phyloP scores from a whole-genome alignment of 495 filamentous ascomycete genomes.

The Aspergillus carlsbadensis region DNA sequence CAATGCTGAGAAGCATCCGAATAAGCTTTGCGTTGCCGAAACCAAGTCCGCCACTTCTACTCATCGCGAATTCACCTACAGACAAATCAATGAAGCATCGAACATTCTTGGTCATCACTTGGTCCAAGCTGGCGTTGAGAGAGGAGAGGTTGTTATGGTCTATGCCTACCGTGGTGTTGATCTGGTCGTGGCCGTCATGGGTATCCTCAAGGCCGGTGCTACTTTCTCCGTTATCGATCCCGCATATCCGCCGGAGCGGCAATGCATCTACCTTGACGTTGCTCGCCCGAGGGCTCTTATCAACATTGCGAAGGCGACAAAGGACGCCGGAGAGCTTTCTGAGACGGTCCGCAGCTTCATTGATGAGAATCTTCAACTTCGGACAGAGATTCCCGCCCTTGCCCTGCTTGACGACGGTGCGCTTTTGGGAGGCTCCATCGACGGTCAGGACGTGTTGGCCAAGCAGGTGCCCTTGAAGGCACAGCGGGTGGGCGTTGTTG shows the following conservation, averaged over 20 bases:
- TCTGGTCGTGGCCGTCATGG: slow-evolving; percentile 52
- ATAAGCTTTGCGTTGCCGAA: slow-evolving; percentile 79
- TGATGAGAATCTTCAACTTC: slow-evolving; percentile 66
- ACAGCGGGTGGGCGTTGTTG: slow-evolving; percentile 65
- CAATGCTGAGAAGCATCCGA: slow-evolving; percentile 74
- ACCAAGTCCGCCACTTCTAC: slow-evolving; percentile 63
- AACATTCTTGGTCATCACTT: slow-evolving; percentile 80
- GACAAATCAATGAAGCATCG: slow-evolving; percentile 82
- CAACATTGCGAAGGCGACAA: slow-evolving; percentile 74
- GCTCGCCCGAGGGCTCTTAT: slow-evolving; percentile 78
- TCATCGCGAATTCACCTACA: slow-evolving; percentile 75
- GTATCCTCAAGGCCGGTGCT: slow-evolving; percentile 52
- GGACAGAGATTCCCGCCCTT: slow-evolving; percentile 75
- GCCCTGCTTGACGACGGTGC: slow-evolving; percentile 71
- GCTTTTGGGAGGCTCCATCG: slow-evolving; percentile 64
- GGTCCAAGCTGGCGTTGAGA: slow-evolving; percentile 65
- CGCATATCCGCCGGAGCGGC: slow-evolving; percentile 80
- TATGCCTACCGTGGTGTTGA: slow-evolving; percentile 73
- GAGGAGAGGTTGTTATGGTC: slow-evolving; percentile 92
- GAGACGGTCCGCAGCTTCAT: slow-evolving; percentile 73
- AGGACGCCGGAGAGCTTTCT: slow-evolving; percentile 70
- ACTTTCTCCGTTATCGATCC: slow-evolving; percentile 74
- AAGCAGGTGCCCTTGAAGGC: slow-evolving; percentile 51
- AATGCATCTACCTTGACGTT: slow-evolving; percentile 90
- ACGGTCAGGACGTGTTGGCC: slow-evolving; percentile 66